These are phyloP conservation scores for Penicillium sp. DNA, from an alignment of 2,329 filamentous ascomycete genomes.

Conservation along the genomic window DNA sequence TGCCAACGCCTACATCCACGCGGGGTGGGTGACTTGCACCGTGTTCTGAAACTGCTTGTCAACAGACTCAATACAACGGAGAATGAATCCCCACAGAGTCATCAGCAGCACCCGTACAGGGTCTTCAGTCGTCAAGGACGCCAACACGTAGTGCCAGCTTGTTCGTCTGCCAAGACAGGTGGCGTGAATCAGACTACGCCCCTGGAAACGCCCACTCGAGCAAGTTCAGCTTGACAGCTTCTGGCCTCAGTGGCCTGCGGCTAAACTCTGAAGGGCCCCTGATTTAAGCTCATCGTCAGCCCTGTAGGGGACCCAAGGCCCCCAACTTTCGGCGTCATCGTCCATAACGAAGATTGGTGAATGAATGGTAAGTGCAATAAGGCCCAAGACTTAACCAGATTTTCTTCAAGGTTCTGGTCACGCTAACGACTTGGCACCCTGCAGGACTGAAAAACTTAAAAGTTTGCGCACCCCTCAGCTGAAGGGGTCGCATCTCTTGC, in stretches of 20 bases:
- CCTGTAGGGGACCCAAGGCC: constrained; percentile 2
- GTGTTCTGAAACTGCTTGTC: not conserved
- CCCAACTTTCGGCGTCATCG: not conserved
- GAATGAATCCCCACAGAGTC: not conserved
- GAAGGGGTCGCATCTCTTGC: constrained; percentile 18
- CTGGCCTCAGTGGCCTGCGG: too few relatives aligned
- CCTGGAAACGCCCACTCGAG: not conserved
- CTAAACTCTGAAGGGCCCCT: not conserved
- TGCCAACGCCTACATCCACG: constrained; percentile 7
- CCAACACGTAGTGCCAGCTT: too few relatives aligned
- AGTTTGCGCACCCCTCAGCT: not conserved
- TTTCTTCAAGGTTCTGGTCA: not conserved
- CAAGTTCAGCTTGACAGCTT: too few relatives aligned
- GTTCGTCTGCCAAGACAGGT: not conserved
- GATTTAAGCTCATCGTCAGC: constrained; percentile 15
- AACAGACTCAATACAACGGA: not conserved
- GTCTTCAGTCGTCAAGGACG: too few relatives aligned
- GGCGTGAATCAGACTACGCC: not conserved
- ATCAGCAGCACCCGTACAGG: not conserved
- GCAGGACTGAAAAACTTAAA: not conserved
- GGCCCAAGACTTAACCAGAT: too few relatives aligned
- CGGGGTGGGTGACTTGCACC: not conserved
- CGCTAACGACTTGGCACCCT: not conserved
- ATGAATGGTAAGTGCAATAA: not conserved
- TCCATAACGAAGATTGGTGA: not conserved